Evolutionary conservation across 2,329 filamentous ascomycete species (phyloP), one percentile per base, ranked within the genome.

Genomic region (Beauveria pseudobassiana): DNA sequence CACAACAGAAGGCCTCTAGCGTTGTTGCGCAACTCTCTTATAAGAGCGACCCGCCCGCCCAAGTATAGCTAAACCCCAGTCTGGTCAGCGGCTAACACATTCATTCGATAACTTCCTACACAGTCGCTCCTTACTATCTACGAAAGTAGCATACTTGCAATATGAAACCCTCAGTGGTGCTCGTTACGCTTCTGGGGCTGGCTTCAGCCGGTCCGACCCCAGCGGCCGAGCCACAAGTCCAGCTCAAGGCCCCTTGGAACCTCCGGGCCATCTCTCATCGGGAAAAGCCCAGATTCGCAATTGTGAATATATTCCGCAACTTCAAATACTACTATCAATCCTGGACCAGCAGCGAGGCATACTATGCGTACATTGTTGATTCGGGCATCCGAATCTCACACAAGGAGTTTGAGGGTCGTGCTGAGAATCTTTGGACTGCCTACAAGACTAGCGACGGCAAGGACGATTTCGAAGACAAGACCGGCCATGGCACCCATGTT

Each of bases 401-500:
- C 45, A 14, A 46, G 10, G 45, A 46, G 45, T 46, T 46, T 46
- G 45, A 46, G 10, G 45, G 45, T 2, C 45, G 45, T 14, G 45
- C 45, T 12, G 45, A 46, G 45, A 46, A 46, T 24, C 20, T 46
- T 12, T 46, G 45, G 45, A 46, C 45, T 16, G 34, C 34, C 10
- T 24, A 5, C 45, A 10, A 46, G 20, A 46, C 20, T 0, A 20
- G 8, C 9, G 20, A 62, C 72, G 83, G 53, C 45, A 10, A 22
- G 20, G n/a, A 20, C 45, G 20, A 46, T 46, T 22, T 2, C 2
- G n/a, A 4, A 6, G 75, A 80, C 72, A 65, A 68, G 56, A 69
- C 72, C 67, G 85, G 85, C 12, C 86, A 88, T 71, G 86, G 86
- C 45, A 85, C 78, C 59, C 86, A 88, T 74, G 83, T 86, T 26